phyloP scores from a whole-genome alignment of 2,329 filamentous ascomycete genomes.

The Anthostomella pinea region DNA sequence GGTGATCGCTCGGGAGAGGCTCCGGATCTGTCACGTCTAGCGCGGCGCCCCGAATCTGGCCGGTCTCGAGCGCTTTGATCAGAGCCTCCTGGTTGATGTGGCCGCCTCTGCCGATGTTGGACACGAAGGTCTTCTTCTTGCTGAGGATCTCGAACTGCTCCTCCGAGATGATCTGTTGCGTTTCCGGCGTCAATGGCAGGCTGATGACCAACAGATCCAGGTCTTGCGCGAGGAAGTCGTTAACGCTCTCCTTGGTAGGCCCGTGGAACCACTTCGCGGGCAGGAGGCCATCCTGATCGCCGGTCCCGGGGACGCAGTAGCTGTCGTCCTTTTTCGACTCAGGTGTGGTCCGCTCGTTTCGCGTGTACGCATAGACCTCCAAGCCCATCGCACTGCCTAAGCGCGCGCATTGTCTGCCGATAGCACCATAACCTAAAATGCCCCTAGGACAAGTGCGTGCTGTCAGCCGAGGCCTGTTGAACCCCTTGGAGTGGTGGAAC shows the following conservation, averaged over 20 bases:
- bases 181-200: conserved; percentile 38
- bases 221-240: conserved; percentile 37
- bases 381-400: conserved; percentile 58
- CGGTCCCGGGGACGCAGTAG: conserved; percentile 63
- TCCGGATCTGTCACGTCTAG: conserved; percentile 69
- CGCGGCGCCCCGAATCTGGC: conserved; percentile 50
- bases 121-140: conserved; percentile 48
- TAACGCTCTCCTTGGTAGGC: conserved; percentile 24
- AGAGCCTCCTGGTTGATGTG: conserved; percentile 42
- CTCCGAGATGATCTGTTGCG: conserved; percentile 38
- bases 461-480: not conserved
- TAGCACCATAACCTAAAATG: conserved; percentile 42
- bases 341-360: conserved; percentile 54
- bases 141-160: conserved; percentile 35
- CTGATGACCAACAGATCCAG: conserved; percentile 40
- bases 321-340: conserved; percentile 55
- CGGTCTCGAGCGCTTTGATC: conserved; percentile 46
- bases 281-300: conserved; percentile 37
- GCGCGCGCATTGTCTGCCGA: conserved; percentile 38
- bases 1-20: conserved; percentile 58
- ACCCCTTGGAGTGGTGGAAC: not conserved
- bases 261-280: conserved; percentile 40
- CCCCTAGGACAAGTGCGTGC: conserved; percentile 19
- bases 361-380: conserved; percentile 65
- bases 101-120: conserved; percentile 59